A percentile compares a stretch with the other conserved stretches of the same genome.
phyloP scores from a whole-genome alignment of 805 yeast genomes.

The Pichia eremophila region DNA sequence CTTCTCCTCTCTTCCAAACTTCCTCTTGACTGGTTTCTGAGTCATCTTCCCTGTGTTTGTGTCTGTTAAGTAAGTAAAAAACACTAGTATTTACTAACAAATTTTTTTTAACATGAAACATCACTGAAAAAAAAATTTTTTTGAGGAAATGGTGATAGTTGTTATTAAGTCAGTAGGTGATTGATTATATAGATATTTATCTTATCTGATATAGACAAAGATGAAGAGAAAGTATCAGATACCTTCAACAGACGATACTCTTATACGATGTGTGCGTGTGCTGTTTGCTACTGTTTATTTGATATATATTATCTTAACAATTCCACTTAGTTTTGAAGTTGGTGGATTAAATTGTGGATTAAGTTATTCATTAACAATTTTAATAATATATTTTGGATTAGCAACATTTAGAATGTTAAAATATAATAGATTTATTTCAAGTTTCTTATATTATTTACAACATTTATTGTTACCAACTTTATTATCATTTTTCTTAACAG shows the following conservation, averaged over 20 bases:
- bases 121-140: too few relatives aligned
- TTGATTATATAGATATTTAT: too few relatives aligned
- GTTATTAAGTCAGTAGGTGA: too few relatives aligned
- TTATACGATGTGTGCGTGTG: constrained; percentile 20
- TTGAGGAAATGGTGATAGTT: too few relatives aligned
- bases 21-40: constrained; percentile 7
- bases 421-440: constrained; percentile 35
- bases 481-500: constrained; percentile 55
- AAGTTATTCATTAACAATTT: constrained; percentile 67
- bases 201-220: too few relatives aligned
- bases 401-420: constrained; percentile 60
- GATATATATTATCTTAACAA: constrained; percentile 61
- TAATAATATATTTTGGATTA: constrained; percentile 57
- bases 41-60: constrained; percentile 8
- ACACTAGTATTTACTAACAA: not conserved
- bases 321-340: constrained; percentile 88
- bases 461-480: constrained; percentile 77
- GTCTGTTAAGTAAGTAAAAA: not conserved
- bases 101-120: too few relatives aligned
- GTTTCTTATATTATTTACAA: constrained; percentile 64
- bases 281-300: constrained; percentile 53
- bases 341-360: constrained; percentile 90
- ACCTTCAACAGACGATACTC: not conserved
- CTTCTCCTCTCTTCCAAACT: constrained; percentile 52
- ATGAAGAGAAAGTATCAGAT: not conserved